Percentiles rank a stretch among this genome's conserved stretches.
Evolutionary conservation across 2,329 filamentous ascomycete genomes (phyloP).

Genomic region (Aspergillus bombycis): DNA sequence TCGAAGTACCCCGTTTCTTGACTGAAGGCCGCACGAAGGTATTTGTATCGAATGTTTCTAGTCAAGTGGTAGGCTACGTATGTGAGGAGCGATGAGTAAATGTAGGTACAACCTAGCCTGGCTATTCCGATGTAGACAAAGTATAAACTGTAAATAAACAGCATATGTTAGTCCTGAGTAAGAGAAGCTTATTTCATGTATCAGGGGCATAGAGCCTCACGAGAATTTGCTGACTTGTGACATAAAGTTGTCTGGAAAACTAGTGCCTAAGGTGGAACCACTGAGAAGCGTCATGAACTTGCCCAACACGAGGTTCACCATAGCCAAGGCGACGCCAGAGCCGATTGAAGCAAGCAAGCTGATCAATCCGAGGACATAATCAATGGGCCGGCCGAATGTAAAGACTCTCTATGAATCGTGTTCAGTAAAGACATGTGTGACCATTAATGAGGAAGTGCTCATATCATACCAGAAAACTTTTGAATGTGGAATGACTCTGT

Average conservation of each 20-base stretch:
- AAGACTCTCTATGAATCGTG: conserved; percentile 10
- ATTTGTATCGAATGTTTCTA: conserved; percentile 17
- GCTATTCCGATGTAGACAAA: conserved; percentile 43
- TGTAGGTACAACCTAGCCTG: conserved; percentile 37
- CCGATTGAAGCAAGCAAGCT: conserved; percentile 21
- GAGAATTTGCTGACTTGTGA: conserved; percentile 22
- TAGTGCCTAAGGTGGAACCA: conserved; percentile 19
- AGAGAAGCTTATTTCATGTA: neutral
- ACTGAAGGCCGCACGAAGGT: conserved; percentile 27
- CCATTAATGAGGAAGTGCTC: neutral
- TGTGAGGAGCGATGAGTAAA: conserved; percentile 24
- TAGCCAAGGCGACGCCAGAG: conserved; percentile 32
- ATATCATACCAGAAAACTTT: neutral
- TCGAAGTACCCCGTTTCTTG: conserved; percentile 39
- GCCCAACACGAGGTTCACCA: conserved; percentile 46
- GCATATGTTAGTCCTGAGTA: conserved; percentile 6
- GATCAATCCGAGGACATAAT: conserved; percentile 4
- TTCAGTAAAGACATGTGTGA: neutral
- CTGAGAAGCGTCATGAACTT: conserved; percentile 31
- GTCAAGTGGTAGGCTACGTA: conserved; percentile 18
- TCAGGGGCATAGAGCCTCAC: neutral
- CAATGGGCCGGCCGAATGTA: conserved; percentile 7
- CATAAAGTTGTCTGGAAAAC: conserved; percentile 16
- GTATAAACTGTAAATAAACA: conserved; percentile 26
- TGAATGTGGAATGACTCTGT: neutral